These are phyloP conservation scores for Zizania palustris DNA, from an alignment of 202 grass and related monocot species.

Conservation along the genomic window DNA sequence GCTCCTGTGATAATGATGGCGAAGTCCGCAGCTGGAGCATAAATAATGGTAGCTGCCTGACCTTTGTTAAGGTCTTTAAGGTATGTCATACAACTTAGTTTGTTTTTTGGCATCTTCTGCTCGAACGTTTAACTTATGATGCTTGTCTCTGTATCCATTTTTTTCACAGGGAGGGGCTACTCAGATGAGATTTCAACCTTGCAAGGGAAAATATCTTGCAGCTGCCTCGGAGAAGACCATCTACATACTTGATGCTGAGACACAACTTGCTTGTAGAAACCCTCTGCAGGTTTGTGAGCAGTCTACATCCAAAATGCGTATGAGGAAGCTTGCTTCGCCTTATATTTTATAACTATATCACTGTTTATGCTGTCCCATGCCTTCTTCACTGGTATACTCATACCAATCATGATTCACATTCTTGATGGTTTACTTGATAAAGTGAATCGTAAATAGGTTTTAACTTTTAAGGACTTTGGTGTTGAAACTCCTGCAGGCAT, in stretches of 20 bases:
- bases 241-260: conserved; percentile 88
- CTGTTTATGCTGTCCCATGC: neutral
- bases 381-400: conserved; percentile 11
- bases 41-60: conserved; percentile 91
- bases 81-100: conserved; percentile 42
- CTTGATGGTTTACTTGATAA: conserved; percentile 21
- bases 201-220: conserved; percentile 91
- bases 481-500: neutral
- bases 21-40: conserved; percentile 99
- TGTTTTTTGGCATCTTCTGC: conserved; percentile 5
- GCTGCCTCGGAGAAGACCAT: conserved; percentile 79
- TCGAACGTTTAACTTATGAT: conserved; percentile 36
- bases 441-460: conserved; percentile 18
- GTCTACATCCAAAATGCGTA: neutral
- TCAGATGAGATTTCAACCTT: conserved; percentile 97
- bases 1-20: conserved; percentile 87
- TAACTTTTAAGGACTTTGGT: neutral
- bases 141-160: conserved; percentile 22
- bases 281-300: conserved; percentile 68
- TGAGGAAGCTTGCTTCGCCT: neutral
- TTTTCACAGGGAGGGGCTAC: conserved; percentile 69
- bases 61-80: conserved; percentile 71
- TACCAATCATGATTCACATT: neutral
- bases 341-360: neutral
- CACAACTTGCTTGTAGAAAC: conserved; percentile 62